Base-by-base conservation (phyloP, 1,284 basidiomycete genomes). In the Ganoderma lucidum region DNA sequence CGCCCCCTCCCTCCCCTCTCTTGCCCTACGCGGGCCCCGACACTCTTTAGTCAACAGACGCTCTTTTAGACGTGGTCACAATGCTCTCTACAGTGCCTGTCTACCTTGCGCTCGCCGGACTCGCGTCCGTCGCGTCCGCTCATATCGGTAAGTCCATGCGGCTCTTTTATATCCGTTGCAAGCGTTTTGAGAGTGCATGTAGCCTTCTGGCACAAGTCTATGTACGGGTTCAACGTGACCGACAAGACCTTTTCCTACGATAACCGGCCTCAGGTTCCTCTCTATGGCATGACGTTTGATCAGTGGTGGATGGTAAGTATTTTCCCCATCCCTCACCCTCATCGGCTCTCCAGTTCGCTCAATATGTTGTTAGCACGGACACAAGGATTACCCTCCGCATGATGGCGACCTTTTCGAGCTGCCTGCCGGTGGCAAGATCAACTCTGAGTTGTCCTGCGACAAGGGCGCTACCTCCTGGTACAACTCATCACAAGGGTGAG, bases 251-350 rank as follows among this genome's bases (percentile, higher is more conserved):
- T 84, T 71, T 72, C 82, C 9, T 88, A 88, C 77, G 88, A 89
- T 77, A 88, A 88, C 76, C 85, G 84, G 6, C 83, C 84, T 10
- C 87, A 89, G 37, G 80, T 83, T 3, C 91, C 91, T 2, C 82
- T 93, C 9, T 82, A 80, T 56, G 75, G 87, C 74, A 80, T 85
- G 74, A 75, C 84, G 2, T 92, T 92, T 77, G 73, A 84, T 30
- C 76, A 90, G 70, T 93, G 91, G 92, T 93, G 91, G 91, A 90
- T 92, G 80, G 75, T 78, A 67, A 75, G 77, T 74, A 58, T n/a
- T 42, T 42, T 14, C 41, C 44, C 45, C 32, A 14, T 64, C 23
- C n/a, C 23, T 59, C 32, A 45, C 23, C 23, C 23, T 23, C 23
- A 23, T 23, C 23, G 23, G 19, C 19, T 35, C 8, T 41, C 53